Evolutionary conservation across 768 basidiomycete genomes (phyloP).

Genomic region (Lactarius hatsudake): DNA sequence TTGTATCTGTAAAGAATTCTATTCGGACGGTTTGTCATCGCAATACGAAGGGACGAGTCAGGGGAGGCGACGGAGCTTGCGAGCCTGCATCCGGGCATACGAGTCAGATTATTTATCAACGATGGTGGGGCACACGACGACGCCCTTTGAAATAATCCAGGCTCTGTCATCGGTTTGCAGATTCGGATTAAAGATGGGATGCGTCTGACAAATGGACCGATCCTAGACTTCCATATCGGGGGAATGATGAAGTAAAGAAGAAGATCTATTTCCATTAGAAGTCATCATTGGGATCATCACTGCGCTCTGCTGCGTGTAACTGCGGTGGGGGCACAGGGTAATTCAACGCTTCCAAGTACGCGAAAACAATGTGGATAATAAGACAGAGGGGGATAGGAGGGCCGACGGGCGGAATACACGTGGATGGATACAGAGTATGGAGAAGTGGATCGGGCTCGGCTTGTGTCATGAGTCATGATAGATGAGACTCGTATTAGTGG

Average conservation of each 20-base stretch:
- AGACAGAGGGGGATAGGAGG: not conserved
- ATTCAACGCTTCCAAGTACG: not conserved
- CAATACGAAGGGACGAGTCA: not conserved
- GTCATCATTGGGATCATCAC: not conserved
- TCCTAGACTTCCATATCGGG: not conserved
- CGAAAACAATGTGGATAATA: not conserved
- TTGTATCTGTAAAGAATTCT: slow-evolving; percentile 15
- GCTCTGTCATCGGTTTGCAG: slow-evolving; percentile 15
- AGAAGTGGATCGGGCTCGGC: slow-evolving; percentile 15
- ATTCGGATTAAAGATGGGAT: not conserved
- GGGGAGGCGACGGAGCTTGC: not conserved
- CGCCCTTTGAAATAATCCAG: not conserved
- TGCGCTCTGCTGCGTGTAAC: not conserved
- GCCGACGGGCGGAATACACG: slow-evolving; percentile 7
- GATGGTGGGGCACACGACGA: too few relatives aligned
- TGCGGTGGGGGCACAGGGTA: not conserved
- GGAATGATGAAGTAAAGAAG: not conserved
- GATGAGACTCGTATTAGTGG: not conserved
- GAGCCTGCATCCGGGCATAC: not conserved
- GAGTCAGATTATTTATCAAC: not conserved
- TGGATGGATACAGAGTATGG: not conserved
- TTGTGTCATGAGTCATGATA: slow-evolving; percentile 7
- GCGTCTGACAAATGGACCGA: not conserved
- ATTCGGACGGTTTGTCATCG: slow-evolving; percentile 3
- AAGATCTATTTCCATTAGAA: not conserved